A percentile compares a stretch with the other conserved stretches of the same genome.
Conservation (phyloP, 116 monocot genomes). For the Zostera marina region DNA sequence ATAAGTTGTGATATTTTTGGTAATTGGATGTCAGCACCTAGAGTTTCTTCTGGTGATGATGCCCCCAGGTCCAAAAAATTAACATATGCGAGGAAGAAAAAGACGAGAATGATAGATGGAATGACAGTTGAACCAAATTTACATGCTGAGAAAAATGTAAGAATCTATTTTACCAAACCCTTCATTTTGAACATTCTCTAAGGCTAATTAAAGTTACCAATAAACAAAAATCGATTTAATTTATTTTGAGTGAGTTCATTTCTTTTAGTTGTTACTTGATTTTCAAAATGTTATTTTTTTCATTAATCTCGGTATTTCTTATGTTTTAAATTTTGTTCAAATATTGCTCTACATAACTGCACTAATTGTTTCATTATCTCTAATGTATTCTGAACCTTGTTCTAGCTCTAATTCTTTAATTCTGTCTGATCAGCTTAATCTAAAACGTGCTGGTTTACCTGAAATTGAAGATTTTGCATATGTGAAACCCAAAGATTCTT, state of each 20-base stretch:
- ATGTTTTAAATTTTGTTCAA: not conserved
- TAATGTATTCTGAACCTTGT: not conserved
- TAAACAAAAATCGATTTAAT: not conserved
- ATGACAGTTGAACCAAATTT: conserved; percentile 5
- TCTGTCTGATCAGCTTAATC: conserved; percentile 3
- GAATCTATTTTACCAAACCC: not conserved
- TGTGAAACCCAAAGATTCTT: conserved; percentile 5
- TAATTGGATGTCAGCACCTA: not conserved
- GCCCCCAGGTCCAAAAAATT: not conserved
- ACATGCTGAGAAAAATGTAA: conserved; percentile 15
- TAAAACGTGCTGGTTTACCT: conserved; percentile 8
- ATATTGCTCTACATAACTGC: not conserved
- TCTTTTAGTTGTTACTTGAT: not conserved
- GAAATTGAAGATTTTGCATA: conserved; percentile 36
- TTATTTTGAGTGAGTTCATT: not conserved
- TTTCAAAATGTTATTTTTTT: not conserved
- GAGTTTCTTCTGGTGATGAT: conserved; percentile 1
- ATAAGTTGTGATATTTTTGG: not conserved
- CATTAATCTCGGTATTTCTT: not conserved
- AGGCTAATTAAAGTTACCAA: not conserved
- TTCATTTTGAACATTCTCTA: not conserved
- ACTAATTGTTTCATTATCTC: not conserved
- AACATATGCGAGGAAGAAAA: conserved; percentile 32
- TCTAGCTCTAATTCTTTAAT: too few species aligned
- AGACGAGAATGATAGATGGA: conserved; percentile 8